phyloP scores from a whole-genome alignment of 2,329 filamentous ascomycete species.

The Paracamarosporium sp. region DNA sequence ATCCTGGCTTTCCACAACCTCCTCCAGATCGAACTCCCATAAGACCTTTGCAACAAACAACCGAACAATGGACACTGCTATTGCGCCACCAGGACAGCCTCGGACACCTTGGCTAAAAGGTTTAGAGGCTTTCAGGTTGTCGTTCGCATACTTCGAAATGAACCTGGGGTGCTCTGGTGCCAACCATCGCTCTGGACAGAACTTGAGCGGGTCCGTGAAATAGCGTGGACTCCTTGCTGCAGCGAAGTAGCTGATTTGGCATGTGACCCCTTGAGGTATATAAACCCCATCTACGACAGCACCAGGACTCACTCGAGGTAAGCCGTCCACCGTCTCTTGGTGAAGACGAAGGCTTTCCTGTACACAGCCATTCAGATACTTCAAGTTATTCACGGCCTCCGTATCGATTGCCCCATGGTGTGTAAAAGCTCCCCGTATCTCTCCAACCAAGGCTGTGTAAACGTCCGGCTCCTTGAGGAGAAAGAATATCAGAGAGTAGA shows the following conservation, averaged over 20 bases:
- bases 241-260: slow-evolving; percentile 7
- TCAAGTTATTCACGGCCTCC: not conserved
- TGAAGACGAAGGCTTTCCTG: slow-evolving; percentile 5
- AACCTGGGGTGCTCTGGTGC: not conserved
- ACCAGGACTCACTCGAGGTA: slow-evolving; percentile 5
- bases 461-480: slow-evolving; percentile 3
- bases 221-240: slow-evolving; percentile 2
- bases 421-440: not conserved
- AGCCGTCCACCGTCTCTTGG: not conserved
- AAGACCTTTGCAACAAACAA: slow-evolving; percentile 2
- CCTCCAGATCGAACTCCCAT: slow-evolving; percentile 4
- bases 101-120: slow-evolving; percentile 3
- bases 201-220: slow-evolving; percentile 2
- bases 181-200: not conserved
- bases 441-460: not conserved
- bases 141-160: not conserved
- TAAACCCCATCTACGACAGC: slow-evolving; percentile 2
- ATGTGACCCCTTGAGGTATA: slow-evolving; percentile 5
- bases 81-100: slow-evolving; percentile 3
- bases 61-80: not conserved
- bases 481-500: slow-evolving; percentile 1
- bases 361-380: slow-evolving; percentile 1
- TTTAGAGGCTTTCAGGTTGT: not conserved
- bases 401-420: not conserved
- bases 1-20: slow-evolving; percentile 1